Evolutionary conservation across 345 rosid species (phyloP), one percentile per base, ranked within the genome.

Genomic region (Citrus glauca): DNA sequence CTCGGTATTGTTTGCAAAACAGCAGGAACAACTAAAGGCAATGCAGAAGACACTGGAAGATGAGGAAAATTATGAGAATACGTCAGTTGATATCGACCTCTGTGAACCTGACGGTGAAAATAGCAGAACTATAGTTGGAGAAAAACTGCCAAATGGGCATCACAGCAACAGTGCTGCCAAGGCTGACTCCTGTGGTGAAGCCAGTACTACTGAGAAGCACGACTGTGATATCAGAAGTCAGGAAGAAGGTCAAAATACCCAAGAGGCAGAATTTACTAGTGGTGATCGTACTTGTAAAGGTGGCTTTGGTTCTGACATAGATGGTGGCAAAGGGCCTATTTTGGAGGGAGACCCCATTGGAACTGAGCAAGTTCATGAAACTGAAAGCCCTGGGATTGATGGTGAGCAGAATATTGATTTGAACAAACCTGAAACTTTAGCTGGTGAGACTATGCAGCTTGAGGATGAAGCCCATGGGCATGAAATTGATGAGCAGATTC

Each of bases 1-100:
- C 70, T 89, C 89, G 5, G 66, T 81, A 63, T 83, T 92, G 71
- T 96, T 96, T 77, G 82, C 90, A 25, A 94, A 91, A 86, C 99
- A 96, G 88, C 99, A 96, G 88, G 98, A 96, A 80, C 98, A 96
- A 79, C 86, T 96, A 72, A 94, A 94, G 88, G 86, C 95, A 13
- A 94, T 96, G 99, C 94, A 87, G 84, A 90, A 82, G 91, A 94
- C 98, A 68, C 82, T 92, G 74, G 99, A 94, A 87, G 98, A 91
- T 75, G 97, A 92, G 86, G 99, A 96, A 61, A 92, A 91, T 83
- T 91, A 83, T 73, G 98, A 92, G 77, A 91, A 88, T 81, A 90
- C 86, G 7, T 94, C 97, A 35, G 81, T 79, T 35, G 98, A 94
- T 81, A 72, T 88, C 66, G 97, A 94, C 80, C 79, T 88, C 65